phyloP scores from a whole-genome alignment of 768 basidiomycete species.

The Crepidotus variabilis region DNA sequence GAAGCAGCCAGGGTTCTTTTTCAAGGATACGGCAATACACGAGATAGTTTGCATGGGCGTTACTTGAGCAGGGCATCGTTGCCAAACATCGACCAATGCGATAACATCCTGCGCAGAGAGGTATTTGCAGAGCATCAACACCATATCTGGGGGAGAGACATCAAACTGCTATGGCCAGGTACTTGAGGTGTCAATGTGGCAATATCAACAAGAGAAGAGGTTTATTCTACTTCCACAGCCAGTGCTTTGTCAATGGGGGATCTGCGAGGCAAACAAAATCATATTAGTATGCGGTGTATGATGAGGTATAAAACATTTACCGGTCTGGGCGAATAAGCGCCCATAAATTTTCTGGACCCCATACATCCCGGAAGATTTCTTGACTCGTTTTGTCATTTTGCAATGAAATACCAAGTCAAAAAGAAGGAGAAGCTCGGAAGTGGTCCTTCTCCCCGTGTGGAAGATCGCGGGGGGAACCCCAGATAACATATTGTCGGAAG shows the following conservation, averaged over 20 bases:
- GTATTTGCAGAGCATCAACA: no score
- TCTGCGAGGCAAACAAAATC: neutral
- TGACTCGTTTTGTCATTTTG: neutral
- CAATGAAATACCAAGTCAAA: neutral
- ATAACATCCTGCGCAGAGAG: neutral
- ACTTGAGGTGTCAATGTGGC: no score
- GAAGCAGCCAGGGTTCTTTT: neutral
- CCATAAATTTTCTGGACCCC: neutral
- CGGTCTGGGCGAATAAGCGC: neutral
- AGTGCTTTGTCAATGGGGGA: neutral
- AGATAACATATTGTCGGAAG: neutral
- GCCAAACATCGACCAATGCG: neutral
- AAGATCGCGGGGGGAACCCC: neutral
- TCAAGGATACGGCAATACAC: neutral
- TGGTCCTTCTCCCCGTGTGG: neutral
- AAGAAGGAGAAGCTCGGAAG: neutral
- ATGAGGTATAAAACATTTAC: neutral
- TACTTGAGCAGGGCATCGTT: neutral
- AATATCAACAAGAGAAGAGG: no score
- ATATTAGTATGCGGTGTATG: neutral
- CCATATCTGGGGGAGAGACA: no score
- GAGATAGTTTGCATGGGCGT: neutral
- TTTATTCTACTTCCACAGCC: neutral
- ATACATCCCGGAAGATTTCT: neutral
- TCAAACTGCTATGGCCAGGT: no score